Evolutionary conservation across 148 eudicot genomes (phyloP).

Genomic region (Camellia sinensis): DNA sequence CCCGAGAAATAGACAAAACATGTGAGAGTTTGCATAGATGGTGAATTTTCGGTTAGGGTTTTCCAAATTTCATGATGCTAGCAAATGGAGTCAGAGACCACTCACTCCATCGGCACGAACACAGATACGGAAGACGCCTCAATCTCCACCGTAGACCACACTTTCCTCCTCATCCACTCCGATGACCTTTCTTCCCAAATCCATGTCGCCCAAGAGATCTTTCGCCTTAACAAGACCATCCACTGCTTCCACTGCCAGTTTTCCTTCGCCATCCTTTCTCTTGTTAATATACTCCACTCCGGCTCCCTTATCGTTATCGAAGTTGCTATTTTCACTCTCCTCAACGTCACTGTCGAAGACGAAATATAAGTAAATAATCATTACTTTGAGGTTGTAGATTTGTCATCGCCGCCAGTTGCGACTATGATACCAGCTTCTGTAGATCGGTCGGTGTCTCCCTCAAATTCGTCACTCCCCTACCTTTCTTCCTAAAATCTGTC

Average conservation of each 20-base stretch:
- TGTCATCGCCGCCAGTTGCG: too few relatives aligned
- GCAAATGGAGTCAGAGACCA: background rate
- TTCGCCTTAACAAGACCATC: constrained; percentile 90
- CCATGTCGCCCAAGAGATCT: constrained; percentile 76
- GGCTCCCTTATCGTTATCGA: constrained; percentile 47
- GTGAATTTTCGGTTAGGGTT: too few relatives aligned
- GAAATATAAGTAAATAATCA: constrained; percentile 48
- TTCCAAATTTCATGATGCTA: too few relatives aligned
- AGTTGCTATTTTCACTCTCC: constrained; percentile 83
- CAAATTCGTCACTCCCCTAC: too few relatives aligned
- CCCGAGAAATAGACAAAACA: too few relatives aligned
- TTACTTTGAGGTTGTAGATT: too few relatives aligned
- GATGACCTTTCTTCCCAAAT: constrained; percentile 37
- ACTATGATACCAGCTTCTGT: too few relatives aligned
- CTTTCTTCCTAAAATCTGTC: too few relatives aligned
- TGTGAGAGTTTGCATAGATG: too few relatives aligned
- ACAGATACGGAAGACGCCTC: background rate
- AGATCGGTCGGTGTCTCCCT: too few relatives aligned
- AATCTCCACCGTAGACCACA: constrained; percentile 29
- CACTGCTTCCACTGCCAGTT: constrained; percentile 81
- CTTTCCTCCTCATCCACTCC: constrained; percentile 55
- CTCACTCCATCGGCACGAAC: background rate
- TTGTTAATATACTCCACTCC: constrained; percentile 72
- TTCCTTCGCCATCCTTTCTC: constrained; percentile 57
- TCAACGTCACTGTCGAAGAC: constrained; percentile 93